Conservation (phyloP, 73 alveolate species). For the Durusdinium trenchii region DNA sequence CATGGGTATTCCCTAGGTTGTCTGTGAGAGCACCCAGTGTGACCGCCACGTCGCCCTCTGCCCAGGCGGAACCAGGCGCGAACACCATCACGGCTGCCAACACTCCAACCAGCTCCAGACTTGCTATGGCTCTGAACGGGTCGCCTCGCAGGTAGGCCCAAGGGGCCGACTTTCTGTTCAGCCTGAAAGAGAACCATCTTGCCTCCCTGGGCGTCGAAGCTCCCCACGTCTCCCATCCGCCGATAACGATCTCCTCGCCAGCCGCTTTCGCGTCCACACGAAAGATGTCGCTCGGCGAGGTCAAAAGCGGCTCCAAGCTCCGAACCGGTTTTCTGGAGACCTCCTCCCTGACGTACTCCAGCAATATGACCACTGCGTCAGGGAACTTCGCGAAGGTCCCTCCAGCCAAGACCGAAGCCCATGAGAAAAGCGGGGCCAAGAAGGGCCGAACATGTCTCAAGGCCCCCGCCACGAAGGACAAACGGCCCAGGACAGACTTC, state of each 20-base stretch:
- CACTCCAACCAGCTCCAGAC: slow-evolving; percentile 16
- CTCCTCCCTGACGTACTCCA: background rate
- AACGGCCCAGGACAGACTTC: slow-evolving; percentile 5
- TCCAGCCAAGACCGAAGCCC: too few species aligned
- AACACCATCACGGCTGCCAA: background rate
- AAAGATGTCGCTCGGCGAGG: background rate
- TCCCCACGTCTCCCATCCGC: slow-evolving; percentile 23
- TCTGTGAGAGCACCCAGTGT: background rate
- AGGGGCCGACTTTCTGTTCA: background rate
- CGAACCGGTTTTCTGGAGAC: background rate
- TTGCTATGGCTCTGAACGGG: too few species aligned
- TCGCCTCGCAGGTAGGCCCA: too few species aligned
- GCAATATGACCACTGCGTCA: too few species aligned
- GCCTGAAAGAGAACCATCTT: background rate
- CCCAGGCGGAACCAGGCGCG: background rate
- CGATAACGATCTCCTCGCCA: background rate
- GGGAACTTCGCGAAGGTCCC: too few species aligned
- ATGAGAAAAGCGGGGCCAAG: background rate
- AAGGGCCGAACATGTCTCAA: slow-evolving; percentile 24
- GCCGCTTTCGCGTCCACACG: too few species aligned
- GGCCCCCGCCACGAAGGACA: slow-evolving; percentile 28
- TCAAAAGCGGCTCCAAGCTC: background rate
- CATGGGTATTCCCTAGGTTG: too few species aligned
- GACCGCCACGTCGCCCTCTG: background rate
- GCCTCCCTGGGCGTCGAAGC: background rate